A percentile compares a stretch with the other conserved stretches of the same genome.
These are phyloP conservation scores for Alliaria petiolata DNA, from an alignment of 345 rosid genomes.

Conservation along the genomic window DNA sequence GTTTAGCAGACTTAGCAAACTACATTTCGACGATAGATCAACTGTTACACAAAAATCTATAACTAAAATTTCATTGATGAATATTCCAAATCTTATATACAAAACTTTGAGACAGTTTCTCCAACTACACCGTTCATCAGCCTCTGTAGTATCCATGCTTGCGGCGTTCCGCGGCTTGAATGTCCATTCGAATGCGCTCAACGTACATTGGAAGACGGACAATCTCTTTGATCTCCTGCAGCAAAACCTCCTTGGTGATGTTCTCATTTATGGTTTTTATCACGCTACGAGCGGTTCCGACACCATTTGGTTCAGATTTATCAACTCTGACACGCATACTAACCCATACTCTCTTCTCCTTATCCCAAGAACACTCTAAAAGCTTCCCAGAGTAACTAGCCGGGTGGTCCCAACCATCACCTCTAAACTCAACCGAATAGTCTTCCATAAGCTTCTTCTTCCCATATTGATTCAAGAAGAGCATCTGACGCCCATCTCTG, in stretches of 20 bases:
- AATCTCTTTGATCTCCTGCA: slow-evolving; percentile 61
- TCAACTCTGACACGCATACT: slow-evolving; percentile 65
- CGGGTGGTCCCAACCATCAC: slow-evolving; percentile 47
- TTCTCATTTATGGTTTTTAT: slow-evolving; percentile 79
- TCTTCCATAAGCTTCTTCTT: slow-evolving; percentile 67
- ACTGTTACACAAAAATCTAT: background rate
- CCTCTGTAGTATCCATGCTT: slow-evolving; percentile 1
- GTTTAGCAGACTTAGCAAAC: too few relatives aligned
- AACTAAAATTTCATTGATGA: background rate
- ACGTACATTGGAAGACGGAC: slow-evolving; percentile 74
- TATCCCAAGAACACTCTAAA: slow-evolving; percentile 67
- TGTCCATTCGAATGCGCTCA: slow-evolving; percentile 60
- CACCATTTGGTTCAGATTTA: slow-evolving; percentile 64
- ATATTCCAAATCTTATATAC: background rate
- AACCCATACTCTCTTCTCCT: slow-evolving; percentile 50
- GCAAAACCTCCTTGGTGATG: slow-evolving; percentile 64
- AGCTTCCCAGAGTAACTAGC: slow-evolving; percentile 59
- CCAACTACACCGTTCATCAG: background rate
- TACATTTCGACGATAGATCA: too few relatives aligned
- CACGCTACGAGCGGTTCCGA: slow-evolving; percentile 57
- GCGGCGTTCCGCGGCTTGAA: background rate
- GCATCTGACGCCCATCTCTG: slow-evolving; percentile 40
- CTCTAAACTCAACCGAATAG: slow-evolving; percentile 50
- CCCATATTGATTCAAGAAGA: slow-evolving; percentile 52
- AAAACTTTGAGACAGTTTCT: background rate